Evolutionary conservation across 352 stramenopile genomes (phyloP).

Genomic region (Phytophthora litchii): DNA sequence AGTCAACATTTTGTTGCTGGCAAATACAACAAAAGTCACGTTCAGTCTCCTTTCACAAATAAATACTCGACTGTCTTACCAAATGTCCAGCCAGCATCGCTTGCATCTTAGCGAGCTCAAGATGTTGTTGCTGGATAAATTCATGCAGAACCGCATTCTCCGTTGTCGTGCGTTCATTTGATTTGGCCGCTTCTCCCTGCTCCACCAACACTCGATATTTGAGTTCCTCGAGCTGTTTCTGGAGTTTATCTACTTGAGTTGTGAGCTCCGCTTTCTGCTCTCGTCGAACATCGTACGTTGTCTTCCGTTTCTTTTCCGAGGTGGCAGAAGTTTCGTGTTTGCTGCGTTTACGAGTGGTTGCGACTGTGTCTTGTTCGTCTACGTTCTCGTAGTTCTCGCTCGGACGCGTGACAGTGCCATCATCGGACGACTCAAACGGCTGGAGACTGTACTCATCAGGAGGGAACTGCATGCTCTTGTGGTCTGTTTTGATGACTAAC

Average conservation of each 20-base stretch:
- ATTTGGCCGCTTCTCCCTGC: constrained; percentile 34
- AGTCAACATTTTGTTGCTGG: constrained; percentile 23
- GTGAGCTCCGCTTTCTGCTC: constrained; percentile 40
- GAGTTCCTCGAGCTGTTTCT: constrained; percentile 42
- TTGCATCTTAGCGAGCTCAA: constrained; percentile 31
- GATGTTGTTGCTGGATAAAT: constrained; percentile 34
- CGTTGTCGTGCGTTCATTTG: constrained; percentile 17
- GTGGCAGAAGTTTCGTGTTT: neutral
- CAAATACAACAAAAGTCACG: neutral
- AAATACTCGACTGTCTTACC: constrained; percentile 6
- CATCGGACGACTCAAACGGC: neutral
- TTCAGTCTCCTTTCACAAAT: neutral
- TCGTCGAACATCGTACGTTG: constrained; percentile 37
- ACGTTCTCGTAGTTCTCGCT: neutral
- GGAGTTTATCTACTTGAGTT: constrained; percentile 29
- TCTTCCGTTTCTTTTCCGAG: constrained; percentile 31
- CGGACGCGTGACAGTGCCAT: neutral
- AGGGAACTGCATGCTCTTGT: neutral
- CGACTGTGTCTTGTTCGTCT: neutral
- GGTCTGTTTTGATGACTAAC: no score
- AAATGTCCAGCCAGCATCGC: constrained; percentile 24
- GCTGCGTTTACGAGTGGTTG: constrained; percentile 8
- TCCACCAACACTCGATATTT: constrained; percentile 42
- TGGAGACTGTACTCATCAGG: neutral
- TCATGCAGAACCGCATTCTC: constrained; percentile 34